Base-by-base conservation (phyloP, 2,329 filamentous ascomycete genomes). In the Bipolaris victoriae region DNA sequence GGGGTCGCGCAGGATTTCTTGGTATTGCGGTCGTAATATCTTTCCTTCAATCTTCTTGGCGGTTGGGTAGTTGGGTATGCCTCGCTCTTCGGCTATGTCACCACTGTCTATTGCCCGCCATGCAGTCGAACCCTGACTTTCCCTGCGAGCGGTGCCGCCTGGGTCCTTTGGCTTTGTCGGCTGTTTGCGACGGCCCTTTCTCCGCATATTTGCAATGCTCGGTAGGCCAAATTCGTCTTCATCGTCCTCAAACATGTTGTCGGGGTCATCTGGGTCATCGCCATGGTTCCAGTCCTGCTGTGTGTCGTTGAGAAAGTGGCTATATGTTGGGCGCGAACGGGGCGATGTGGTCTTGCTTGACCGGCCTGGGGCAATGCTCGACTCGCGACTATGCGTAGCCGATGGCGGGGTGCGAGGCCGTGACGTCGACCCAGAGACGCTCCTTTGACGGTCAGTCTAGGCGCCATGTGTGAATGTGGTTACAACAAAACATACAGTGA, bases 181-280 rank as follows among this genome's bases (percentile, higher is more conserved):
- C 24, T 73, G 74, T 74, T 78, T 76, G 72, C 76, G 79, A 71
- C 81, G 81, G 56, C 79, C 80, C 73, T 91, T 90, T 65, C 91
- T 86, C 69, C 93, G 90, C 89, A 95, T 95, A 72, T 89, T 97
- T 5, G 92, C 90, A 72, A 98, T 86, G 73, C 92, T 97, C 2
- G 94, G 94, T 24, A 98, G 82, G 1, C 94, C 94, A 77, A 98
- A 98, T 74, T 98, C 94, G 76, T 98, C 94, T 61, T 96, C 93
- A 66, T 96, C 93, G 67, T 95, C 90, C 66, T 96, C 91, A 69
- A 88, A 83, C 57, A 91, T 90, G 68, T 95, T 91, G 63, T 92
- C 90, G 54, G 84, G 83, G 11, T 84, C 84, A n/a, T 75, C 72
- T 7, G 31, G 26, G 11, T 84, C 83, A 53, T 90, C 88, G 61